Conservation (phyloP, 768 basidiomycete genomes). For the Pleurotus tuoliensis region DNA sequence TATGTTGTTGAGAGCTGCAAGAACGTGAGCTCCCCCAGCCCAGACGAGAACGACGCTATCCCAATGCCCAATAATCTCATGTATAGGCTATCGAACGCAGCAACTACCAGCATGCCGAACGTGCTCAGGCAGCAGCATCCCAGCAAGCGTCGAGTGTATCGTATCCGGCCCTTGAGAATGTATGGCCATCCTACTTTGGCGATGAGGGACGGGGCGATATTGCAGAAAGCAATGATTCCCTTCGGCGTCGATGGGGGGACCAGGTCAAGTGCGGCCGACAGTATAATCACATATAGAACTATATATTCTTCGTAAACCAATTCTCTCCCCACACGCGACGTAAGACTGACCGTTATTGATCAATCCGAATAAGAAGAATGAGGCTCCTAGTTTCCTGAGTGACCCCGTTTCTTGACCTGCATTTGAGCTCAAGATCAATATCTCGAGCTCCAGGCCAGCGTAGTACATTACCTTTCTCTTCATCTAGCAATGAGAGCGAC, state of each 20-base stretch:
- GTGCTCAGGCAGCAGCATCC: slow-evolving; percentile 77
- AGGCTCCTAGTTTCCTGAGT: slow-evolving; percentile 41
- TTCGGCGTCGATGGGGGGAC: slow-evolving; percentile 91
- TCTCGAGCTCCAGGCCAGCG: too few relatives aligned
- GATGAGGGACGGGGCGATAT: slow-evolving; percentile 82
- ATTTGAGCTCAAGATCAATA: too few relatives aligned
- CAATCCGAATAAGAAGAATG: slow-evolving; percentile 90
- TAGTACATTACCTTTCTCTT: too few relatives aligned
- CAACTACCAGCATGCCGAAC: slow-evolving; percentile 87
- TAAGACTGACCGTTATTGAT: slow-evolving; percentile 76
- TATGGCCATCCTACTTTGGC: slow-evolving; percentile 95
- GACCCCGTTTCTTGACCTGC: slow-evolving; percentile 20
- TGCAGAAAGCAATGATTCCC: slow-evolving; percentile 92
- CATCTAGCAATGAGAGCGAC: too few relatives aligned
- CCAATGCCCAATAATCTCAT: slow-evolving; percentile 77
- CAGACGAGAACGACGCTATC: slow-evolving; percentile 84
- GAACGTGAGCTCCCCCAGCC: slow-evolving; percentile 92
- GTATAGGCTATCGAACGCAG: slow-evolving; percentile 58
- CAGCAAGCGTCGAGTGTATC: slow-evolving; percentile 69
- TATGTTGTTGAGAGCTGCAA: slow-evolving; percentile 89
- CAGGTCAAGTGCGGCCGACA: slow-evolving; percentile 93
- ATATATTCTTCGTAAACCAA: neutral
- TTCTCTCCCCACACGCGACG: slow-evolving; percentile 3
- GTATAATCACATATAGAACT: slow-evolving; percentile 95
- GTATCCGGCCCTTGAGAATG: slow-evolving; percentile 78